Conservation (phyloP, 331 rosid species). For the Pyrus hybrid region DNA sequence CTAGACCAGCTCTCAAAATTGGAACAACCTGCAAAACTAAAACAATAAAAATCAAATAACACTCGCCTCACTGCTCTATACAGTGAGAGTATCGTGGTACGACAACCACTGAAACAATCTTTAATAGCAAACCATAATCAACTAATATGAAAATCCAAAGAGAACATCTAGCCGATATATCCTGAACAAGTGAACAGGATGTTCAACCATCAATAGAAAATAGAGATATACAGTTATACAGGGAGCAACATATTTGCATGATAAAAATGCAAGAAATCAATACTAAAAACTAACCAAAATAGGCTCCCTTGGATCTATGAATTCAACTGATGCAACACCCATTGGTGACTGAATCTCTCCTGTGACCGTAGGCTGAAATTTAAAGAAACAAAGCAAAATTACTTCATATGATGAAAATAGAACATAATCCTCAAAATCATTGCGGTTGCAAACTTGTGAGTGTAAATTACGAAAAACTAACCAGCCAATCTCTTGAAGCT, state of each 20-base stretch:
- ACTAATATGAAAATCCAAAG: neutral
- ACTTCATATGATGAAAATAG: neutral
- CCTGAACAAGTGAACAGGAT: neutral
- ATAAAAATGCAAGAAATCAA: neutral
- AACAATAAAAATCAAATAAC: conserved; percentile 17
- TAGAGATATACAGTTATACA: neutral
- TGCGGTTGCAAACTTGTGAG: neutral
- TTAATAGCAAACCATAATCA: neutral
- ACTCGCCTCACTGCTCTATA: neutral
- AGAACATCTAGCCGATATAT: too few relatives aligned
- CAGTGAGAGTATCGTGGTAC: neutral
- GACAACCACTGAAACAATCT: neutral
- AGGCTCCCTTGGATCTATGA: conserved; percentile 93
- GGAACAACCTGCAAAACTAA: conserved; percentile 67
- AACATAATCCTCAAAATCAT: neutral
- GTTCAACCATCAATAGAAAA: neutral
- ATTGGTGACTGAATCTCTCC: conserved; percentile 92
- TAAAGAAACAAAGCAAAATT: neutral
- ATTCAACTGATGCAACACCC: conserved; percentile 88
- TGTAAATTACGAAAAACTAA: conserved; percentile 31
- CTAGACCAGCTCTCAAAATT: conserved; percentile 89
- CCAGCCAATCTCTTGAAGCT: conserved; percentile 98
- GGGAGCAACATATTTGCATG: neutral
- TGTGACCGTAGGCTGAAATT: conserved; percentile 62
- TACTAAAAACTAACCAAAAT: conserved; percentile 47